Evolutionary conservation across 495 filamentous ascomycete genomes (phyloP).

Genomic region (Peziza echinospora): DNA sequence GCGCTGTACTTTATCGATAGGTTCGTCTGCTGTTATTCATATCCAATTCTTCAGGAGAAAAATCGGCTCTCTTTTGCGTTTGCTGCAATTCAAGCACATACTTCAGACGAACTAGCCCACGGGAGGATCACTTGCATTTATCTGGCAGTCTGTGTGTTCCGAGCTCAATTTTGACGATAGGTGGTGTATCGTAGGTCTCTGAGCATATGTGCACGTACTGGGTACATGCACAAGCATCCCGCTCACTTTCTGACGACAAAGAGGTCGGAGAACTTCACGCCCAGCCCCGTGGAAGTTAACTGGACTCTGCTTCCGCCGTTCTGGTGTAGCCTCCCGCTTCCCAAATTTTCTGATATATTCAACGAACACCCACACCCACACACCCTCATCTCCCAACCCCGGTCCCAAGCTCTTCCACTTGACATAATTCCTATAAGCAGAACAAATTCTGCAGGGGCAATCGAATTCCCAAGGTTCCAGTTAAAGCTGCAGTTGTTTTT

Average conservation of each 20-base stretch:
- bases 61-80: background rate
- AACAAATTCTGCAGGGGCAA: too few species aligned
- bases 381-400: too few species aligned
- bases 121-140: background rate
- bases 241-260: background rate
- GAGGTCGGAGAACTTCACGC: background rate
- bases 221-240: background rate
- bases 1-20: too few species aligned
- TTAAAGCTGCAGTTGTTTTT: too few species aligned
- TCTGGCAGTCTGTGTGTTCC: background rate
- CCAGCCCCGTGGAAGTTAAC: background rate
- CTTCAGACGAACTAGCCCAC: background rate
- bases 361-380: background rate
- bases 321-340: background rate
- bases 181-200: background rate
- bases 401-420: too few species aligned
- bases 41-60: background rate
- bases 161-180: background rate
- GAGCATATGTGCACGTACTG: background rate
- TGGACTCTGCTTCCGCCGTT: background rate
- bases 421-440: too few species aligned
- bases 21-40: too few species aligned
- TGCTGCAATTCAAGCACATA: background rate
- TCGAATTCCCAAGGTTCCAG: too few species aligned
- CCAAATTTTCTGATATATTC: background rate